Evolutionary conservation across 352 stramenopile genomes (phyloP).

Genomic region (Phytopythium litorale): DNA sequence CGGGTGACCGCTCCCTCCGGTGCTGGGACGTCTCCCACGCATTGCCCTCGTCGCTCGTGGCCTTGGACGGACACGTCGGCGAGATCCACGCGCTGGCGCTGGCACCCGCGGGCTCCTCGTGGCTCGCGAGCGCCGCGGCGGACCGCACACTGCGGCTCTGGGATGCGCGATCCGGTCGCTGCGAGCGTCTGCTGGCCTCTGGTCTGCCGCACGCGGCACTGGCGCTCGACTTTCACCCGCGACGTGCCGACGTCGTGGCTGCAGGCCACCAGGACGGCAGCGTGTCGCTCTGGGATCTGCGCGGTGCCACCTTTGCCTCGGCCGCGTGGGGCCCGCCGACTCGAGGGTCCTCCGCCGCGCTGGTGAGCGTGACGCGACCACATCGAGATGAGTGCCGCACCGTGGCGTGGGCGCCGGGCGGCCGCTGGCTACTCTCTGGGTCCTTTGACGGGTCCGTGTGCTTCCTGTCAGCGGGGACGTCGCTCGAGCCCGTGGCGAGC

Average conservation of each 20-base stretch:
- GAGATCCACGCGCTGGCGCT: conserved; percentile 59
- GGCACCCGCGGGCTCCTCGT: conserved; percentile 6
- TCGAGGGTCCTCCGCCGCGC: neutral
- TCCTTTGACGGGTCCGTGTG: conserved; percentile 64
- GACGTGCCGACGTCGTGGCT: conserved; percentile 20
- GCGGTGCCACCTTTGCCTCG: conserved; percentile 14
- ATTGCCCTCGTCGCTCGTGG: conserved; percentile 7
- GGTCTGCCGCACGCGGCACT: conserved; percentile 26
- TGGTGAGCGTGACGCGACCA: conserved; percentile 26
- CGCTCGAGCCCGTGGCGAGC: conserved; percentile 36
- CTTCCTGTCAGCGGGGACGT: conserved; percentile 14
- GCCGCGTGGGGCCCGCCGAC: neutral
- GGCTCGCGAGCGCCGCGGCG: conserved; percentile 40
- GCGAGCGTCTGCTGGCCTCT: conserved; percentile 42
- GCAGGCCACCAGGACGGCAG: conserved; percentile 63
- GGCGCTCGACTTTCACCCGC: conserved; percentile 45
- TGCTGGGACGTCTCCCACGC: conserved; percentile 52
- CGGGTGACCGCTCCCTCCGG: conserved; percentile 38
- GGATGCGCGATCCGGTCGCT: conserved; percentile 52
- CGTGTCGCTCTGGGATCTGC: conserved; percentile 62
- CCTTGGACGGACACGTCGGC: conserved; percentile 58
- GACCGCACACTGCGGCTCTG: conserved; percentile 67
- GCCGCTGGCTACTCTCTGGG: conserved; percentile 53
- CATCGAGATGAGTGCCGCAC: conserved; percentile 62
- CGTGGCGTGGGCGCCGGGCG: conserved; percentile 53